Percentiles rank a stretch among this genome's conserved stretches.
Evolutionary conservation across 495 filamentous ascomycete genomes (phyloP).

Genomic region (Hyphodiscus hymeniophilus): DNA sequence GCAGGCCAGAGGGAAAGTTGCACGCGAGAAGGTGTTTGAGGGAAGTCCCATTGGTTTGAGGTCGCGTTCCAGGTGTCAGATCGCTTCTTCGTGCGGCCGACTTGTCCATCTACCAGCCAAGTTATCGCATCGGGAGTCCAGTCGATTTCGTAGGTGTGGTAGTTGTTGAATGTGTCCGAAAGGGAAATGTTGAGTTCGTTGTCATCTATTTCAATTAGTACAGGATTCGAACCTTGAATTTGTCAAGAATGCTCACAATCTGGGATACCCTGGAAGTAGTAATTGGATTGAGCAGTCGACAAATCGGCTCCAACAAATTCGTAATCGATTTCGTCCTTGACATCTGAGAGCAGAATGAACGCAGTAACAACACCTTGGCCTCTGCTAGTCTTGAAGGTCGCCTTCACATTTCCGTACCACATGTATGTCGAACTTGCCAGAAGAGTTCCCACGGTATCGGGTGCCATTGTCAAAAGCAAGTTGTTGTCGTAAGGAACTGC

Average conservation of each 20-base stretch:
- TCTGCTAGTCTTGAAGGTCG: constrained; percentile 75
- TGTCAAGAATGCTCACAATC: constrained; percentile 57
- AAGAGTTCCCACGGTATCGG: constrained; percentile 75
- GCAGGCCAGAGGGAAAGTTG: constrained; percentile 96
- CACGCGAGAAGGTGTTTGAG: constrained; percentile 88
- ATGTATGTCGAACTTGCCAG: constrained; percentile 82
- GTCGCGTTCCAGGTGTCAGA: constrained; percentile 79
- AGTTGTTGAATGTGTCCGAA: constrained; percentile 68
- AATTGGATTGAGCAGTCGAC: constrained; percentile 79
- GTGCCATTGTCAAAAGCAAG: constrained; percentile 80
- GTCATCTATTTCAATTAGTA: constrained; percentile 43
- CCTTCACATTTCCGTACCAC: constrained; percentile 93
- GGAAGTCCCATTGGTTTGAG: constrained; percentile 74
- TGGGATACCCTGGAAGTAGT: constrained; percentile 90
- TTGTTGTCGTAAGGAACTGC: constrained; percentile 53
- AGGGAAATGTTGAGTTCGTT: constrained; percentile 62
- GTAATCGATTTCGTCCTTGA: constrained; percentile 97
- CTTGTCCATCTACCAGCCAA: constrained; percentile 77
- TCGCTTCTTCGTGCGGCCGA: constrained; percentile 64
- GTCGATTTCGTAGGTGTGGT: constrained; percentile 86
- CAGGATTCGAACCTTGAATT: background rate
- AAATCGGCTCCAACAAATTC: constrained; percentile 86
- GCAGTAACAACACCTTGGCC: constrained; percentile 87
- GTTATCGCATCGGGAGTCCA: constrained; percentile 80
- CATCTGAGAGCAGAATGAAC: constrained; percentile 89